phyloP scores from a whole-genome alignment of 495 filamentous ascomycete species.

The Penicillium simplicissimum region DNA sequence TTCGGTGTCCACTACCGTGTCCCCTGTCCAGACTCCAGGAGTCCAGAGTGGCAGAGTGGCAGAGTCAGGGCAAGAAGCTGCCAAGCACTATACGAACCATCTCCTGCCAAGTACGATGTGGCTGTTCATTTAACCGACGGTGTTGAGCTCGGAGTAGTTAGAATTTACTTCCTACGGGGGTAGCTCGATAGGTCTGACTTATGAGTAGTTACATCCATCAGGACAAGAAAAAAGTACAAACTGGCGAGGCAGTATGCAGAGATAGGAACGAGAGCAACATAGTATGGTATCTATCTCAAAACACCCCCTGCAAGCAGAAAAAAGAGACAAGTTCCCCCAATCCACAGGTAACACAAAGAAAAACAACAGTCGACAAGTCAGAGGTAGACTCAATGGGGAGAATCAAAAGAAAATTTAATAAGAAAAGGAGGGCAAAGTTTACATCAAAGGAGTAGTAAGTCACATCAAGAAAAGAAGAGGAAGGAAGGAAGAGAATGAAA shows the following conservation, averaged over 20 bases:
- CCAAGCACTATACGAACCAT: not conserved
- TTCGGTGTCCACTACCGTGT: too few species aligned
- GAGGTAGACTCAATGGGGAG: conserved; percentile 1
- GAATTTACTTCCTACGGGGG: too few species aligned
- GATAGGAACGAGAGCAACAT: conserved; percentile 20
- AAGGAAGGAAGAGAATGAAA: conserved; percentile 13
- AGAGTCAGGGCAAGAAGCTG: not conserved
- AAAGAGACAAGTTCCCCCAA: too few species aligned
- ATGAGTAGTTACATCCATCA: not conserved
- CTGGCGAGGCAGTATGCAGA: conserved; percentile 15
- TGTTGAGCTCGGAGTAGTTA: not conserved
- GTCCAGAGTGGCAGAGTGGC: too few species aligned
- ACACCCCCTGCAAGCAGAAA: conserved; percentile 10
- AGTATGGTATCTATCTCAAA: conserved; percentile 34
- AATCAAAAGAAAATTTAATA: conserved; percentile 9
- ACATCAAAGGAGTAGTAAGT: conserved; percentile 26
- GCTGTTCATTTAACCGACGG: not conserved
- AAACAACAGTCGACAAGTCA: conserved; percentile 1
- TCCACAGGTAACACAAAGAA: not conserved
- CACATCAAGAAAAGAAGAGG: conserved; percentile 23
- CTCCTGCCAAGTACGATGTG: not conserved
- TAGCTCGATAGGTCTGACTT: too few species aligned
- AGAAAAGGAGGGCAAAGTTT: conserved; percentile 7
- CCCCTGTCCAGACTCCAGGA: too few species aligned
- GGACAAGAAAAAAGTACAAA: not conserved